Evolutionary conservation across 2,329 filamentous ascomycete genomes (phyloP).

Genomic region (Botrytis deweyae): DNA sequence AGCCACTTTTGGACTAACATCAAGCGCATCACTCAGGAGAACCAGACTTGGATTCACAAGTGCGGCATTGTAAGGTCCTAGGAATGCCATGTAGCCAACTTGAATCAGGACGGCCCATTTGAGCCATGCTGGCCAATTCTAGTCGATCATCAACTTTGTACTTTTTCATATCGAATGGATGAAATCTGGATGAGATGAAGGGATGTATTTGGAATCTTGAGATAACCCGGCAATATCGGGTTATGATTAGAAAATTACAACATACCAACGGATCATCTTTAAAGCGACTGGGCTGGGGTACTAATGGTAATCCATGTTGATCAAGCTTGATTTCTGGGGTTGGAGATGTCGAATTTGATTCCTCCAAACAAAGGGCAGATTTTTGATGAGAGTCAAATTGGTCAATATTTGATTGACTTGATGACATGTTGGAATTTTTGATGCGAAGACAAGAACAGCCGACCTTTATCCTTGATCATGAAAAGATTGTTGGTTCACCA

Average conservation of each 20-base stretch:
- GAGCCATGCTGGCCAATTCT: constrained; percentile 39
- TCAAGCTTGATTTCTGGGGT: constrained; percentile 28
- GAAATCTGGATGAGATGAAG: constrained; percentile 1
- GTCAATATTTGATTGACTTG: constrained; percentile 5
- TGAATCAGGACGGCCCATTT: constrained; percentile 39
- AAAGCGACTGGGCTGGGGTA: constrained; percentile 37
- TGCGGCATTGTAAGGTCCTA: constrained; percentile 37
- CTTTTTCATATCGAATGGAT: background rate
- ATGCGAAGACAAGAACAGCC: background rate
- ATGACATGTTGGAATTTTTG: constrained; percentile 6
- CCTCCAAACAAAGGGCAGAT: constrained; percentile 18
- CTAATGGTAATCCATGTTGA: constrained; percentile 34
- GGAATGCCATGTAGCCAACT: constrained; percentile 38
- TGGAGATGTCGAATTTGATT: constrained; percentile 12
- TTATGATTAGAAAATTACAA: constrained; percentile 2
- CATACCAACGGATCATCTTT: constrained; percentile 38
- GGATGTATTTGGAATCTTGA: constrained; percentile 1
- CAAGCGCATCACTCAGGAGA: constrained; percentile 32
- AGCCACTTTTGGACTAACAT: constrained; percentile 30
- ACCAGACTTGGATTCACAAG: constrained; percentile 37
- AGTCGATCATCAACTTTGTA: constrained; percentile 5
- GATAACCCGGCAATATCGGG: constrained; percentile 5
- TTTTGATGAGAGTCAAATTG: constrained; percentile 15
- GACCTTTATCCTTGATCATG: background rate
- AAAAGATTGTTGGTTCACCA: background rate